phyloP scores from a whole-genome alignment of 2,329 filamentous ascomycete species.

The Lachnellula hyalina region DNA sequence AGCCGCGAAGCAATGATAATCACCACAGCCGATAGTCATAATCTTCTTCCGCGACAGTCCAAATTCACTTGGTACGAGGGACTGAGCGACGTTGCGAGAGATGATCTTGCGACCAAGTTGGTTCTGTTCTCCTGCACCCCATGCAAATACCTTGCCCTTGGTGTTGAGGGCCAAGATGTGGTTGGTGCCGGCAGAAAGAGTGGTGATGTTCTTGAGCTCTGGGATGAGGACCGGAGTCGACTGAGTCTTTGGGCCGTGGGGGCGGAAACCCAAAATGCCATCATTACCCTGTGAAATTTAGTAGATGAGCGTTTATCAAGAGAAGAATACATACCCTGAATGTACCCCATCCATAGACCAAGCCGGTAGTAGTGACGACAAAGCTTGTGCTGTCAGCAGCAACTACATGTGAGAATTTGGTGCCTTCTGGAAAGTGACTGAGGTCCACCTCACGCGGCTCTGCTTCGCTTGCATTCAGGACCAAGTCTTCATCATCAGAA shows the following conservation, averaged over 20 bases:
- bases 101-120: conserved; percentile 51
- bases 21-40: conserved; percentile 49
- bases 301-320: conserved; percentile 3
- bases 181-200: conserved; percentile 51
- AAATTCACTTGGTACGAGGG: conserved; percentile 31
- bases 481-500: conserved; percentile 39
- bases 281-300: conserved; percentile 49
- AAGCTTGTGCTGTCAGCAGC: conserved; percentile 73
- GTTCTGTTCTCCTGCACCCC: conserved; percentile 64
- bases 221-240: conserved; percentile 46
- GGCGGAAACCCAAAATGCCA: conserved; percentile 52
- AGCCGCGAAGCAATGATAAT: conserved; percentile 78
- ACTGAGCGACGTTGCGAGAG: conserved; percentile 21
- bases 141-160: conserved; percentile 55
- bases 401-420: conserved; percentile 59
- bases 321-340: conserved; percentile 53
- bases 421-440: conserved; percentile 54
- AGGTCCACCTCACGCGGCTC: conserved; percentile 58
- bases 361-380: conserved; percentile 67
- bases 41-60: conserved; percentile 26
- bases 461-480: conserved; percentile 67
- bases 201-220: conserved; percentile 49
- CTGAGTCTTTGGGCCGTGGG: conserved; percentile 23
- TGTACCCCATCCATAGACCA: conserved; percentile 79
- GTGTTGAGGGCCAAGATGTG: conserved; percentile 55